These are phyloP conservation scores for Mangifera indica DNA, from an alignment of 345 rosid genomes.

Conservation along the genomic window DNA sequence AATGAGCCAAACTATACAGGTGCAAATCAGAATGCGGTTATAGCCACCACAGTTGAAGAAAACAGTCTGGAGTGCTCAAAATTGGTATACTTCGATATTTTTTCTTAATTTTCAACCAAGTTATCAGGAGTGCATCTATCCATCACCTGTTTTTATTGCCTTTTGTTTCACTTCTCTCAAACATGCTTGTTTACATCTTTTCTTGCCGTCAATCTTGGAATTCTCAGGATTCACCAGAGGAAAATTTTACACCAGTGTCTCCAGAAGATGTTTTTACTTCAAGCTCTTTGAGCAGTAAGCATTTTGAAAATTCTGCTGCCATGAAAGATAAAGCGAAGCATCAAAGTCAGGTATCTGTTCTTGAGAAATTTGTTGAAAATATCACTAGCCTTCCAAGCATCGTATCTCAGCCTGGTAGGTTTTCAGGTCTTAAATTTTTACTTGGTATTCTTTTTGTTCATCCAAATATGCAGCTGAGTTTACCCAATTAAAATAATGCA, in stretches of 20 bases:
- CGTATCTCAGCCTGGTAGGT: constrained; percentile 39
- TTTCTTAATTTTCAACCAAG: not conserved
- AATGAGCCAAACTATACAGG: constrained; percentile 14
- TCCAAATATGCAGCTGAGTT: not conserved
- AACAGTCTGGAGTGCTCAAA: constrained; percentile 28
- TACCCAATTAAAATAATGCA: constrained; percentile 23
- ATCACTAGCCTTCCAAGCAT: constrained; percentile 26
- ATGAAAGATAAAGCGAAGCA: constrained; percentile 39
- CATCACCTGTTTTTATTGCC: constrained; percentile 1
- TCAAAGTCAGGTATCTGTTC: constrained; percentile 67
- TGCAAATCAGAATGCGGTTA: constrained; percentile 21
- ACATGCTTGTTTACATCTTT: not conserved
- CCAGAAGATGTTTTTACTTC: constrained; percentile 22
- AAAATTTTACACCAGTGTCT: constrained; percentile 25
- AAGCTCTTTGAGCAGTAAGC: constrained; percentile 30
- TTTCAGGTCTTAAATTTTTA: not conserved
- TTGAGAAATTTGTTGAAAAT: constrained; percentile 47
- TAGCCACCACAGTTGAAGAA: constrained; percentile 22
- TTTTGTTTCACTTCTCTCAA: not conserved
- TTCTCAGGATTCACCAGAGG: constrained; percentile 41
- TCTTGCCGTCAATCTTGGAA: not conserved
- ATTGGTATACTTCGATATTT: constrained; percentile 31
- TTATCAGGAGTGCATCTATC: not conserved
- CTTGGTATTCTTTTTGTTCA: not conserved
- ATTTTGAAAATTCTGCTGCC: constrained; percentile 24